Evolutionary conservation across 345 rosid species (phyloP).

Genomic region (Dipteronia dyeriana): DNA sequence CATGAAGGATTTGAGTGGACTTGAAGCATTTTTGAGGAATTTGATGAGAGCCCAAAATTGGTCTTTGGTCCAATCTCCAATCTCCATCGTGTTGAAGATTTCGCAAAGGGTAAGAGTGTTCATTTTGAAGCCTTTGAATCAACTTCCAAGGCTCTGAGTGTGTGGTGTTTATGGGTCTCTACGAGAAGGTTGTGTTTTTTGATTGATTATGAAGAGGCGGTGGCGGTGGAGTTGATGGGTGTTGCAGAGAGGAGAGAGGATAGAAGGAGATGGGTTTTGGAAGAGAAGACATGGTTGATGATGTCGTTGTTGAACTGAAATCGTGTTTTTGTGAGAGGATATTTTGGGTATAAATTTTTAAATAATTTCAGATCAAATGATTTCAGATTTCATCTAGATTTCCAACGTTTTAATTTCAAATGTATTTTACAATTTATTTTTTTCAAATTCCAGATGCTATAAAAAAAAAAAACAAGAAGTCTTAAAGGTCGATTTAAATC

Average conservation of each 20-base stretch:
- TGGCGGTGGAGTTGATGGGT: conserved; percentile 9
- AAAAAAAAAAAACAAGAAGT: too few species aligned
- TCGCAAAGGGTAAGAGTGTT: conserved; percentile 46
- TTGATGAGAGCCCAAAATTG: conserved; percentile 61
- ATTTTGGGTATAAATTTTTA: too few species aligned
- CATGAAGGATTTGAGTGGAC: conserved; percentile 54
- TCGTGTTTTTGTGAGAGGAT: too few species aligned
- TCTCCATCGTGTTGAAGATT: conserved; percentile 45
- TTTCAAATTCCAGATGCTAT: too few species aligned
- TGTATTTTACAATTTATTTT: too few species aligned
- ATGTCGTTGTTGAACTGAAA: too few species aligned
- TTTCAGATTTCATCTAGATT: too few species aligned
- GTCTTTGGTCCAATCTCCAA: conserved; percentile 62
- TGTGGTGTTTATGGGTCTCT: conserved; percentile 44
- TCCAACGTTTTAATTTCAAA: too few species aligned
- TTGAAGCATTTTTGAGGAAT: conserved; percentile 51
- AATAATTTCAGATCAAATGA: too few species aligned
- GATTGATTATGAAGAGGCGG: conserved; percentile 14
- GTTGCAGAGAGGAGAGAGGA: neutral
- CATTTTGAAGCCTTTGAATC: conserved; percentile 34
- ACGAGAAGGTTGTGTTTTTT: conserved; percentile 44
- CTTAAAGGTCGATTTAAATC: too few species aligned
- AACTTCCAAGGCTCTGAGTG: conserved; percentile 31
- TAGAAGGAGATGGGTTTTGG: conserved; percentile 19
- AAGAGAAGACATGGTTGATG: neutral